Base-by-base conservation (phyloP, 2,329 filamentous ascomycete genomes). In the Trichoderma asperellum region DNA sequence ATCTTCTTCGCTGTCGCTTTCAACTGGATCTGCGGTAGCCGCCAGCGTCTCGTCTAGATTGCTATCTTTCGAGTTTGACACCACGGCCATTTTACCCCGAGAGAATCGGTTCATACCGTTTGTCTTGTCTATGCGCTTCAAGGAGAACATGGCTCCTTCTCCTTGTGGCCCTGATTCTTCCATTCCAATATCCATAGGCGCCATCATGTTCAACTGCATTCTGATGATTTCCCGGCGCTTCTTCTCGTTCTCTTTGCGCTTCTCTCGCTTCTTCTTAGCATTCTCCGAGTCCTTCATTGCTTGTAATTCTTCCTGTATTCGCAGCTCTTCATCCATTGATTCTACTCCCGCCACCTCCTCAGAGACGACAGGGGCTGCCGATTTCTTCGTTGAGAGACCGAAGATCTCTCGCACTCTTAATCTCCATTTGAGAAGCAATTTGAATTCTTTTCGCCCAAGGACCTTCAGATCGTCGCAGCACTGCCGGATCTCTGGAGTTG, bases 181-280 rank as follows among this genome's bases (percentile, higher is more conserved):
- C 82, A 97, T 88, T 76, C 96, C 96, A 72, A 99, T 97, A 73
- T 99, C 96, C 85, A 93, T 96, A 8, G 96, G 96, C 0, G 94
- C 92, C 2, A 91, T 91, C 96, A 99, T 99, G 82, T 97, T 91
- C 83, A 99, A 89, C 80, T 99, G 96, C 91, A 99, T 91, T 40
- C 96, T 90, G n/a, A 97, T 86, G 70, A 98, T 93, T 73, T 98
- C 96, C 74, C 92, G 96, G 74, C 96, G 92, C 81, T 97, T 98
- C 79, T 89, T 89, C 80, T 99, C 96, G 73, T 99, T 99, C 70
- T 97, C 94, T 75, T 87, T 92, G 73, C 94, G 87, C 73, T 91
- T 89, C 75, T 97, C 92, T 74, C 93, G 91, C 82, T 94, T 96
- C 80, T 90, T 95, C 74, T 90, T 89, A 27, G 90, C 80, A 55